phyloP scores from a whole-genome alignment of 2,329 filamentous ascomycete species.

The Neoarthrinium moseri region DNA sequence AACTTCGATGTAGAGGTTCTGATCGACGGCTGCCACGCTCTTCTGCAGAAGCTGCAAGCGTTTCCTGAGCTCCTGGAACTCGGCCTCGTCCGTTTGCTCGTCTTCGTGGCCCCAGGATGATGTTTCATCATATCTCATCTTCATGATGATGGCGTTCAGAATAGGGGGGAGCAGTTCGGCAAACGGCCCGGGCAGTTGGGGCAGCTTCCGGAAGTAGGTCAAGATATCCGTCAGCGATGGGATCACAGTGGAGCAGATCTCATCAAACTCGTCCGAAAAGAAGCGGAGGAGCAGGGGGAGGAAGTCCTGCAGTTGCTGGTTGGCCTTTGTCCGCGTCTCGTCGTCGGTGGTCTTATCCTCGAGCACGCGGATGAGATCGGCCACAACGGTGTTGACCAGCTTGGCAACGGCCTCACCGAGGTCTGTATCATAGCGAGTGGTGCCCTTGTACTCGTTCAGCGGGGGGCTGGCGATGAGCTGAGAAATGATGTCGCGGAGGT shows the following conservation, averaged over 20 bases:
- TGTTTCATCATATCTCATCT: constrained; percentile 98
- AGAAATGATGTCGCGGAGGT: constrained; percentile 78
- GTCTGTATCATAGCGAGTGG: constrained; percentile 89
- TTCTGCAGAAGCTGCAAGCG: constrained; percentile 89
- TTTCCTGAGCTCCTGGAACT: constrained; percentile 93
- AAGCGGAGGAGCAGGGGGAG: constrained; percentile 86
- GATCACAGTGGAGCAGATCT: constrained; percentile 95
- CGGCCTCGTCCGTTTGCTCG: constrained; percentile 92
- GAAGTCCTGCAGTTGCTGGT: constrained; percentile 79
- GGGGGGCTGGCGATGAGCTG: constrained; percentile 84
- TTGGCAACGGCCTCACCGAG: constrained; percentile 93
- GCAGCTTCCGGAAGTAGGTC: constrained; percentile 82
- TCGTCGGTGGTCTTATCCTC: constrained; percentile 65
- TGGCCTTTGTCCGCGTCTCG: constrained; percentile 70
- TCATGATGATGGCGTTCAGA: constrained; percentile 85
- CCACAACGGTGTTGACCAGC: constrained; percentile 85
- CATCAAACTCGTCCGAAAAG: constrained; percentile 97
- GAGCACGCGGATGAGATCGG: constrained; percentile 83
- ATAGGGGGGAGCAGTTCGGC: constrained; percentile 83
- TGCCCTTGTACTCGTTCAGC: constrained; percentile 74
- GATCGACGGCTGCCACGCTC: constrained; percentile 85
- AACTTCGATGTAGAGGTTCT: constrained; percentile 83
- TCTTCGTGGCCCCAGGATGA: constrained; percentile 91
- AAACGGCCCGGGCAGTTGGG: constrained; percentile 71
- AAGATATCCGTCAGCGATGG: constrained; percentile 90